phyloP scores from a whole-genome alignment of 305 asterid species.

The Plantago lanceolata region DNA sequence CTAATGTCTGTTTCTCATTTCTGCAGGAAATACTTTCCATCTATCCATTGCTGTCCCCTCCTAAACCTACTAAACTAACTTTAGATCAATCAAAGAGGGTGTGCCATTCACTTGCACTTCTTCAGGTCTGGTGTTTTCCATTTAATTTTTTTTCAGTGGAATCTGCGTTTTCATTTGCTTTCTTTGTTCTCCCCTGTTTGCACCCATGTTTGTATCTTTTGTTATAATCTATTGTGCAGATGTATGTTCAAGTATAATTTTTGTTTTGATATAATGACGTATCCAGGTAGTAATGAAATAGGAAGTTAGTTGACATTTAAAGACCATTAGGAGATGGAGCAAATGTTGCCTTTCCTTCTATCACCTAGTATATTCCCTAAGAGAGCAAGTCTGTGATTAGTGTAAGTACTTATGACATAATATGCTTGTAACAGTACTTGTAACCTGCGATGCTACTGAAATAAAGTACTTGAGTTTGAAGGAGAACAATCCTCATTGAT shows the following conservation, averaged over 20 bases:
- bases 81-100: conserved; percentile 39
- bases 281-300: no score
- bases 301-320: no score
- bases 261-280: no score
- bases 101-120: conserved; percentile 58
- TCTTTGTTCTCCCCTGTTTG: background rate
- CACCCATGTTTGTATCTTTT: background rate
- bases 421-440: background rate
- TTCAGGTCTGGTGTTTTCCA: conserved; percentile 45
- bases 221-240: background rate
- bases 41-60: conserved; percentile 52
- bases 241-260: background rate
- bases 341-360: background rate
- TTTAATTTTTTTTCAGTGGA: background rate
- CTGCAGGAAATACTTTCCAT: conserved; percentile 55
- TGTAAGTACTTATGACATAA: no score
- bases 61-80: conserved; percentile 49
- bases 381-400: no score
- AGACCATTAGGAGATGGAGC: background rate
- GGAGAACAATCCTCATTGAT: background rate
- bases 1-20: conserved; percentile 4
- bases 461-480: background rate
- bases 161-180: background rate
- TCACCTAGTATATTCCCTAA: background rate
- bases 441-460: background rate